Conservation (phyloP, 768 basidiomycete genomes). For the Suillus alpinus region DNA sequence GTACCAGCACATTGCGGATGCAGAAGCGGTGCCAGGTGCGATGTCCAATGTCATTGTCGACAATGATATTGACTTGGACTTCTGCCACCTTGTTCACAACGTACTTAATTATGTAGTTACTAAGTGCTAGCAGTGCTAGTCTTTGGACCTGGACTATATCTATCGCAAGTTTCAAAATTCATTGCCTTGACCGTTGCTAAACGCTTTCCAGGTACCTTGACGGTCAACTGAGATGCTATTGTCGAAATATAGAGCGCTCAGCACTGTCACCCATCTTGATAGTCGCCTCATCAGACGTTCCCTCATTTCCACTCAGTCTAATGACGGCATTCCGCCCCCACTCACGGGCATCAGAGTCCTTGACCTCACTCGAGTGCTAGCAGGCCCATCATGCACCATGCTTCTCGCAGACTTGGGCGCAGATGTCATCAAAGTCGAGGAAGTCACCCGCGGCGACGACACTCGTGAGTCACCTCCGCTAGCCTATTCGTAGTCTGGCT, state of each 20-base stretch:
- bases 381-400: slow-evolving; percentile 93
- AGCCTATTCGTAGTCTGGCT: slow-evolving; percentile 10
- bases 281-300: neutral
- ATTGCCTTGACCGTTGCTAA: neutral
- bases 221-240: neutral
- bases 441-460: slow-evolving; percentile 80
- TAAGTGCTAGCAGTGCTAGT: neutral
- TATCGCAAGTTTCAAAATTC: neutral
- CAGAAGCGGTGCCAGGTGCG: slow-evolving; percentile 22
- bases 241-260: neutral
- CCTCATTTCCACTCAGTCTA: neutral
- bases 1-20: slow-evolving; percentile 8
- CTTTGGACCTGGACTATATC: neutral
- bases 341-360: slow-evolving; percentile 79
- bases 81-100: slow-evolving; percentile 23
- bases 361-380: slow-evolving; percentile 86
- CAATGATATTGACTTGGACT: slow-evolving; percentile 13
- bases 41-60: neutral
- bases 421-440: slow-evolving; percentile 92
- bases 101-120: neutral
- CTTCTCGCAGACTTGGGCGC: slow-evolving; percentile 90
- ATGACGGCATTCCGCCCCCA: slow-evolving; percentile 67
- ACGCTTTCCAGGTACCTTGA: neutral
- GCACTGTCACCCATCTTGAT: neutral
- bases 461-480: slow-evolving; percentile 53